These are phyloP conservation scores for Mycena metata DNA, from an alignment of 768 basidiomycete species.

Conservation along the genomic window DNA sequence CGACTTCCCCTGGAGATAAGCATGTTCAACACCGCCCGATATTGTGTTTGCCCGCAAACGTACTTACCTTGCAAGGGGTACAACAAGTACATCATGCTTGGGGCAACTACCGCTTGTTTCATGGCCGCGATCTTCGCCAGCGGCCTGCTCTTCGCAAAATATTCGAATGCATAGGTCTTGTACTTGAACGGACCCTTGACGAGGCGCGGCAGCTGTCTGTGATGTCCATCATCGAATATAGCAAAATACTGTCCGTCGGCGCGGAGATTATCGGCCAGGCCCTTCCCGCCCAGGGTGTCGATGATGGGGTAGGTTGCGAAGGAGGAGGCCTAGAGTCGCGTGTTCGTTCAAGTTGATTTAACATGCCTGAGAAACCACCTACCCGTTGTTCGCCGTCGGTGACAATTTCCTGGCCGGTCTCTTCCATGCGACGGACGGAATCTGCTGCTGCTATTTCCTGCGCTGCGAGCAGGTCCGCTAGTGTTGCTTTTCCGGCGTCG, in stretches of 20 bases:
- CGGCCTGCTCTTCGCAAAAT: constrained; percentile 3
- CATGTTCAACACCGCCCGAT: not conserved
- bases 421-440: constrained; percentile 14
- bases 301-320: constrained; percentile 12
- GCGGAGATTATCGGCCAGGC: constrained; percentile 2
- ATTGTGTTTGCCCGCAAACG: not conserved
- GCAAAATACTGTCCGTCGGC: constrained; percentile 17
- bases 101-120: constrained; percentile 17
- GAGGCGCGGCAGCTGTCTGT: constrained; percentile 13
- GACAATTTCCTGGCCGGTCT: constrained; percentile 2
- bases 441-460: constrained; percentile 7
- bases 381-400: constrained; percentile 21
- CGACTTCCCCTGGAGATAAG: constrained; percentile 9
- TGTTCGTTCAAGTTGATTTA: not conserved
- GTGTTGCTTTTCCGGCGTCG: not conserved
- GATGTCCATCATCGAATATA: constrained; percentile 14
- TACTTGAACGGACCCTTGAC: constrained; percentile 2
- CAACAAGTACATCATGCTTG: constrained; percentile 14
- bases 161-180: constrained; percentile 10
- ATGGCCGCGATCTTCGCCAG: constrained; percentile 4
- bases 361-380: not conserved
- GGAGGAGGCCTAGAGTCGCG: not conserved
- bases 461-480: constrained; percentile 3
- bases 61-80: constrained; percentile 16
- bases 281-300: constrained; percentile 11